Percentiles rank a stretch among this genome's conserved stretches.
Evolutionary conservation across 2,329 filamentous ascomycete genomes (phyloP).

Genomic region (Calycina marina): DNA sequence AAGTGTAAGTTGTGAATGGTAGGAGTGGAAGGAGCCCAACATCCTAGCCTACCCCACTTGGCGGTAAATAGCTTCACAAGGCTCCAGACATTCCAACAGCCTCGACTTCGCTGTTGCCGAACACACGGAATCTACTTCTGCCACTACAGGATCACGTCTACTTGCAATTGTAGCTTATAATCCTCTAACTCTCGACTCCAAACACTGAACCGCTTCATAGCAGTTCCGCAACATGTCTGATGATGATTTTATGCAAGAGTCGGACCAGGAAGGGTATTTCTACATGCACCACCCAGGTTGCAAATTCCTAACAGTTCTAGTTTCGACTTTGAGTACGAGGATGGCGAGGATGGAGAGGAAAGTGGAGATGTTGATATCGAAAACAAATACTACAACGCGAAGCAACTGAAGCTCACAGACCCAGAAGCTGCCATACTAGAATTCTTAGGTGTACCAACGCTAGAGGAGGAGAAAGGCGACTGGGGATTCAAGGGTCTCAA

Average conservation of each 20-base stretch:
- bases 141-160: too few species aligned
- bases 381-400: conserved; percentile 99
- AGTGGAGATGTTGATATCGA: conserved; percentile 91
- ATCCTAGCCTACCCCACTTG: too few species aligned
- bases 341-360: conserved; percentile 77
- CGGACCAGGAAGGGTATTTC: conserved; percentile 67
- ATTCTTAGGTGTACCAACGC: conserved; percentile 71
- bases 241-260: conserved; percentile 87
- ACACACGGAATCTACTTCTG: too few species aligned
- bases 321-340: conserved; percentile 96
- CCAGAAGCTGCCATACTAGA: conserved; percentile 82
- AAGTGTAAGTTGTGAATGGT: too few species aligned
- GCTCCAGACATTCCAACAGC: too few species aligned
- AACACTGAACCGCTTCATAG: too few species aligned
- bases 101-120: too few species aligned
- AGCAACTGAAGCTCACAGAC: conserved; percentile 81
- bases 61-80: too few species aligned
- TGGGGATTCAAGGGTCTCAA: conserved; percentile 99
- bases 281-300: conserved; percentile 3
- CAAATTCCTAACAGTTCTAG: conserved; percentile 27
- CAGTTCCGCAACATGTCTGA: conserved; percentile 40
- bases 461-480: conserved; percentile 87
- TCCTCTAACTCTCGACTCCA: too few species aligned
- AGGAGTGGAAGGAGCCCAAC: too few species aligned
- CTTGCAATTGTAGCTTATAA: too few species aligned